Evolutionary conservation across 169 alveolate genomes (phyloP), one percentile per base, ranked within the genome.

Genomic region (Plasmodium knowlesi): DNA sequence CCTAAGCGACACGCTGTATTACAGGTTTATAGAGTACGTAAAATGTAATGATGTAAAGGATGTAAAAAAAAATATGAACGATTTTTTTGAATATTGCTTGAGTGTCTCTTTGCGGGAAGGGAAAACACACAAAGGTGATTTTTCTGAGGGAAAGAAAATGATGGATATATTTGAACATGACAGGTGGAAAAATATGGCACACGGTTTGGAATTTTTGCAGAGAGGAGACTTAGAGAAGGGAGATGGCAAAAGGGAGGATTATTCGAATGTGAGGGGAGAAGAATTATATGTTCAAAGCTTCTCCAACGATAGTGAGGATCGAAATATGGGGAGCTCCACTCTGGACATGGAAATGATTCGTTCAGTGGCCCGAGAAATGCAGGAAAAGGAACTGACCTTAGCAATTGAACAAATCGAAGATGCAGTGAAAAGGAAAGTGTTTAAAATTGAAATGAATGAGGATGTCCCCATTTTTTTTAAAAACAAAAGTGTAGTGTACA

Each of bases 391-490:
- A 37, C 19, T 91, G 32, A 46, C 72, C 43, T n/a, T 19, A 9
- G 61, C 81, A 30, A 91, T 81, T 53, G 50, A 91, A 30, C 83
- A 71, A 72, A 91, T 91, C 76, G 95, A 91, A 46, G 34, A 71
- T 25, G 76, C 57, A 9, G 37, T 82, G 14, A 54, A 28, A 39
- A 91, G 57, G 34, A 91, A 91, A 71, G 25, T 91, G 8, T n/a
- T 50, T 22, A 81, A 91, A 46, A 76, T 91, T 43, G 84, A 57
- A 19, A 91, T 80, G 92, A 82, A 91, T 82, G 95, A 91, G 57
- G 95, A 91, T 39, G 67, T 82, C 43, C 95, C 95, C 32, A 82
- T 91, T 50, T 91, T 39, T 91, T 91, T 81, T 91, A 91, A 91
- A 82, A 82, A 91, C 28, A 91, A 91, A 72, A 91, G 95, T 53